Conservation (phyloP, 768 basidiomycete species). For the Leccinum arenicola region DNA sequence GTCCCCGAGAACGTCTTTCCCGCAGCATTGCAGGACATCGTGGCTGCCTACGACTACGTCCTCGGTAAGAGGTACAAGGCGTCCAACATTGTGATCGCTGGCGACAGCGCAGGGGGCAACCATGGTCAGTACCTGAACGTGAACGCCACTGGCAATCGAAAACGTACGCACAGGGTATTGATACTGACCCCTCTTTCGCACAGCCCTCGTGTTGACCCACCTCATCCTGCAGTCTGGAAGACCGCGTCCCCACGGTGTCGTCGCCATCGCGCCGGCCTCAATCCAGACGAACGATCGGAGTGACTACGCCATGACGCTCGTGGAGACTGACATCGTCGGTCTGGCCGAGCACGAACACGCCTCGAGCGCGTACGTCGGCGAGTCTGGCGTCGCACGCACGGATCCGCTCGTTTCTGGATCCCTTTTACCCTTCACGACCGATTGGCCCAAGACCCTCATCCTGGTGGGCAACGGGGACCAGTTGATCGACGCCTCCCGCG, state of each 20-base stretch:
- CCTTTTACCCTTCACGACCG: slow-evolving; percentile 12
- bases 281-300: slow-evolving; percentile 6
- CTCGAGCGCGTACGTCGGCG: slow-evolving; percentile 8
- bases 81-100: slow-evolving; percentile 19
- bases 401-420: slow-evolving; percentile 20
- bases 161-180: background rate
- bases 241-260: slow-evolving; percentile 51
- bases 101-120: slow-evolving; percentile 29
- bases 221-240: slow-evolving; percentile 49
- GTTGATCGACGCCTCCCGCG: slow-evolving; percentile 12
- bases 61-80: slow-evolving; percentile 20
- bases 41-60: slow-evolving; percentile 27
- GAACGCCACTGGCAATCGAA: too few relatives aligned
- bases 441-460: slow-evolving; percentile 25
- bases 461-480: slow-evolving; percentile 19
- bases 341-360: too few relatives aligned
- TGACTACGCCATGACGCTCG: slow-evolving; percentile 3
- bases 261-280: slow-evolving; percentile 49
- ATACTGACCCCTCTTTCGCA: too few relatives aligned
- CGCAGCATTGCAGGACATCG: slow-evolving; percentile 21
- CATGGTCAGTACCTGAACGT: slow-evolving; percentile 15
- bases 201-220: slow-evolving; percentile 26
- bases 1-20: slow-evolving; percentile 24
- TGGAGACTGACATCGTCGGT: too few relatives aligned
- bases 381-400: slow-evolving; percentile 6